Percentiles rank a stretch among this genome's conserved stretches.
Conservation (phyloP, 1,284 basidiomycete species). For the Rhodofomes roseus region DNA sequence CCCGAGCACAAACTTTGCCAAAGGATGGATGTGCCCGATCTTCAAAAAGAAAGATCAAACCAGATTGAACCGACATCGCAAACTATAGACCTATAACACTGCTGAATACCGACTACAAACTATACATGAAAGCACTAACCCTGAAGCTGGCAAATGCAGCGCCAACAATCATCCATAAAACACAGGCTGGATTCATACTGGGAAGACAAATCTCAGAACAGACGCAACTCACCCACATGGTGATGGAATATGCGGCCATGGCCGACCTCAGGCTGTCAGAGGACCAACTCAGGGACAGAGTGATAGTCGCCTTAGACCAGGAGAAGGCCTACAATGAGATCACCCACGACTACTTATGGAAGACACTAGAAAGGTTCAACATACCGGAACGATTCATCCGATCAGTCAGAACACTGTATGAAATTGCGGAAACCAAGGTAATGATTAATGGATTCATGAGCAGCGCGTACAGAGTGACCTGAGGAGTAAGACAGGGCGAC, state of each 20-base stretch:
- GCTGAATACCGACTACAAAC: conserved; percentile 31
- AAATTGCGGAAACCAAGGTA: conserved; percentile 17
- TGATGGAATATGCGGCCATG: conserved; percentile 20
- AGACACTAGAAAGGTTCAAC: conserved; percentile 12
- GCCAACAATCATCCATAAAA: conserved; percentile 14
- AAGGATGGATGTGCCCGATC: conserved; percentile 32
- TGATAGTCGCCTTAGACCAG: conserved; percentile 26
- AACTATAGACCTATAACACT: conserved; percentile 33
- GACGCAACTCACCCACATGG: conserved; percentile 14
- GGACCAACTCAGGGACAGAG: conserved; percentile 15
- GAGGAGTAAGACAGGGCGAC: conserved; percentile 32
- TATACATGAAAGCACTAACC: conserved; percentile 20
- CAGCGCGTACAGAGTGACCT: conserved; percentile 11
- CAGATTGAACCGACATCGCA: conserved; percentile 15
- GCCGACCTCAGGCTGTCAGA: conserved; percentile 20
- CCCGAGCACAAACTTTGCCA: conserved; percentile 14
- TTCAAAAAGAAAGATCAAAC: conserved; percentile 30
- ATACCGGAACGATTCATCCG: conserved; percentile 20
- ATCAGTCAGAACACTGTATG: conserved; percentile 20
- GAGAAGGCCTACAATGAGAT: conserved; percentile 19
- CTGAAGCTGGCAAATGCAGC: conserved; percentile 13
- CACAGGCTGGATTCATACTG: conserved; percentile 29
- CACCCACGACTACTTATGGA: conserved; percentile 28
- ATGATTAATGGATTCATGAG: conserved; percentile 26
- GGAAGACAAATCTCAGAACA: conserved; percentile 22